A percentile compares a stretch with the other conserved stretches of the same genome.
phyloP scores from a whole-genome alignment of 139 green algal genomes.

The Astrephomene gubernaculifera region DNA sequence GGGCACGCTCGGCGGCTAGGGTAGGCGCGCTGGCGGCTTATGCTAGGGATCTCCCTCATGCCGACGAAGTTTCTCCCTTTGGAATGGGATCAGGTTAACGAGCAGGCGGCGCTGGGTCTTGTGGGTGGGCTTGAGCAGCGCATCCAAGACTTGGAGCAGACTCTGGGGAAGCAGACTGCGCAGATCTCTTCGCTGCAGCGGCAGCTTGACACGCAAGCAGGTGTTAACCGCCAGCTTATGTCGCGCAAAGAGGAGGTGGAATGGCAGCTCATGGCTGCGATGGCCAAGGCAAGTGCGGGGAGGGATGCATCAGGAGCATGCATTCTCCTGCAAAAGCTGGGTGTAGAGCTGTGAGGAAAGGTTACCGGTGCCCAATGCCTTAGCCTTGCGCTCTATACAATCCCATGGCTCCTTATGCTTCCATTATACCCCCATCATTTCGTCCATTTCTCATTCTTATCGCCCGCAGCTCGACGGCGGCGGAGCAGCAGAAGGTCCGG shows the following conservation, averaged over 20 bases:
- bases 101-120: constrained; percentile 50
- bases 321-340: not conserved
- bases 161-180: not conserved
- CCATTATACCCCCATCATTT: too few species aligned
- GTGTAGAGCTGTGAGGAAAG: too few species aligned
- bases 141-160: constrained; percentile 24
- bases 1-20: too few species aligned
- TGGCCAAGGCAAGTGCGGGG: constrained; percentile 41
- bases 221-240: constrained; percentile 71
- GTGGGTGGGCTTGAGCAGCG: constrained; percentile 41
- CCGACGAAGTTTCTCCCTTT: too few species aligned
- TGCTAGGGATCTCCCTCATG: too few species aligned
- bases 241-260: constrained; percentile 67
- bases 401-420: too few species aligned
- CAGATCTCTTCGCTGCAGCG: constrained; percentile 29
- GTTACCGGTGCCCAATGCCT: too few species aligned
- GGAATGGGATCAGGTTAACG: constrained; percentile 43
- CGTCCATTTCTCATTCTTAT: too few species aligned
- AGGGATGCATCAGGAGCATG: not conserved
- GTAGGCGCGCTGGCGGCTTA: too few species aligned
- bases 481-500: not conserved
- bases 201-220: constrained; percentile 46
- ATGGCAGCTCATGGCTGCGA: constrained; percentile 74
- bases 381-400: too few species aligned
- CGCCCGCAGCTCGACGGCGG: constrained; percentile 21